Evolutionary conservation across 805 yeast genomes (phyloP).

Genomic region (Saturnispora saitoi): DNA sequence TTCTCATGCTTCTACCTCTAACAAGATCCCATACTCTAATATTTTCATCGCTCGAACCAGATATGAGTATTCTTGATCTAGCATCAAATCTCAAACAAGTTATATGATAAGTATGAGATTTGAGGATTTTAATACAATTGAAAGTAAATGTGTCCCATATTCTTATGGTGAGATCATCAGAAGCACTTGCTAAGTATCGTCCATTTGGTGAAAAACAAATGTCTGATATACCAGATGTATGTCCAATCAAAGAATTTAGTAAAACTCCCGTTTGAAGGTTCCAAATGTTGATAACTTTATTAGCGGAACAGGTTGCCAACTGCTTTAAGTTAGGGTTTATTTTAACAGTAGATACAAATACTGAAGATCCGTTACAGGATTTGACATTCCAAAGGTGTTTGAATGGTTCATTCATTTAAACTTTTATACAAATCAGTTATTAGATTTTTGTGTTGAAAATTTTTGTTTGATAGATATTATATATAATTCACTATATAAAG

Average conservation of each 20-base stretch:
- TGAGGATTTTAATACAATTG: conserved; percentile 41
- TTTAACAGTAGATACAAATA: conserved; percentile 38
- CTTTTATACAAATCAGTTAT: too few relatives aligned
- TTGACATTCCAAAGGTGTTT: not conserved
- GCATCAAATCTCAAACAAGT: conserved; percentile 59
- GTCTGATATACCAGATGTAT: conserved; percentile 64
- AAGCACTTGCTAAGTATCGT: conserved; percentile 66
- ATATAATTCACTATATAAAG: not conserved
- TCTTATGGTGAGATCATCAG: conserved; percentile 76
- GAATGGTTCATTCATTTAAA: not conserved
- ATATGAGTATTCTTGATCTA: conserved; percentile 69
- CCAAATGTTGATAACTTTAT: conserved; percentile 53
- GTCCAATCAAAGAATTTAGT: conserved; percentile 40
- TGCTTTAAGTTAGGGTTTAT: conserved; percentile 52
- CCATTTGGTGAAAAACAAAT: conserved; percentile 73
- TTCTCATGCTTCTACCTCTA: conserved; percentile 61
- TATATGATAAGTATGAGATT: conserved; percentile 82
- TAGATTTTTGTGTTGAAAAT: not conserved
- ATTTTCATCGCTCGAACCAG: conserved; percentile 87
- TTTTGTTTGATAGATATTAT: not conserved
- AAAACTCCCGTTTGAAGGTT: conserved; percentile 30
- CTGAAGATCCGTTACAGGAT: not conserved
- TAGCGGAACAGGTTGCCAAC: conserved; percentile 54
- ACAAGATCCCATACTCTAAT: conserved; percentile 83
- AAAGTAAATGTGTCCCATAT: conserved; percentile 56